A percentile compares a stretch with the other conserved stretches of the same genome.
These are phyloP conservation scores for Endothia cerciana DNA, from an alignment of 2,329 filamentous ascomycete species.

Conservation along the genomic window DNA sequence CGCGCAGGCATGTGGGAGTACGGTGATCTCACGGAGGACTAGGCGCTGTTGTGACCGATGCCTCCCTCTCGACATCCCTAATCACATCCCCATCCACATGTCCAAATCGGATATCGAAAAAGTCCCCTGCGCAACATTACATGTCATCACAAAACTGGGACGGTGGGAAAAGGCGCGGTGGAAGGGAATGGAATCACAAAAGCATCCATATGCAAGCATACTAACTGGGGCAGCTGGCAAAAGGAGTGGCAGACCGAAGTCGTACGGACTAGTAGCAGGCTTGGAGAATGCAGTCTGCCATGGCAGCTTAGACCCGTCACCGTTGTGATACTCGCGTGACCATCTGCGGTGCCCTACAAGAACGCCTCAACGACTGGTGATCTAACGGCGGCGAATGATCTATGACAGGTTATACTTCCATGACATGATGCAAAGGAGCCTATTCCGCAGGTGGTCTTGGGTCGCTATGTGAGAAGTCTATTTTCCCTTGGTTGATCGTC, in stretches of 20 bases:
- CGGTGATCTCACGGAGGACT: constrained; percentile 92
- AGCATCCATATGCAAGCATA: not conserved
- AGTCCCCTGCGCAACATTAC: not conserved
- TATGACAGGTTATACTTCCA: not conserved
- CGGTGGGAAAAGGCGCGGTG: not conserved
- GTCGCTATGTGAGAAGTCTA: not conserved
- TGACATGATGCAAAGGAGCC: not conserved
- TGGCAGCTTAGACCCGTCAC: not conserved
- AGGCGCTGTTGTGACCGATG: constrained; percentile 36
- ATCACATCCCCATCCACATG: no score
- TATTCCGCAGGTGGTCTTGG: not conserved
- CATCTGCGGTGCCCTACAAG: not conserved
- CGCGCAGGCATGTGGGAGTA: constrained; percentile 97
- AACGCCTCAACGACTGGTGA: not conserved
- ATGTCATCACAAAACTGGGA: not conserved
- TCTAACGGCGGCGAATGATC: not conserved
- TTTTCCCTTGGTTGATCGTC: not conserved
- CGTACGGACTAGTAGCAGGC: not conserved
- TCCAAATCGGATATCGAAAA: not conserved
- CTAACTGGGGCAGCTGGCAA: not conserved
- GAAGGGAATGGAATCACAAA: not conserved
- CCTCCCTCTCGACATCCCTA: not conserved
- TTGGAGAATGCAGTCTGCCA: not conserved
- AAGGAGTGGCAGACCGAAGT: not conserved
- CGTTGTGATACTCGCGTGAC: not conserved